Evolutionary conservation across 768 basidiomycete species (phyloP).

Genomic region (Lanmaoa rubissima): DNA sequence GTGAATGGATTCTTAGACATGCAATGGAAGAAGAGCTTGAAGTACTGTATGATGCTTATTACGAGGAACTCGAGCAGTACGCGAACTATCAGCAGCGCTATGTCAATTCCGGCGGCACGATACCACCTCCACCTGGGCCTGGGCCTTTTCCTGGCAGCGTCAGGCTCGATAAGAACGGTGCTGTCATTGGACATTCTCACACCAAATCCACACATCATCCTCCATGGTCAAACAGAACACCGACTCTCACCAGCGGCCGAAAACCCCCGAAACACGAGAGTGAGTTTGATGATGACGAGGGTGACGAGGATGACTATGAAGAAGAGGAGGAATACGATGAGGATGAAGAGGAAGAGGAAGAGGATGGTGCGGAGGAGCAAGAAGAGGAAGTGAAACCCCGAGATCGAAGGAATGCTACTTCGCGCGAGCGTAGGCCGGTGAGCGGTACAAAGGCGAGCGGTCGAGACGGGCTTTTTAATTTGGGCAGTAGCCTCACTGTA

Average conservation of each 20-base stretch:
- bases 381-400: slow-evolving; percentile 39
- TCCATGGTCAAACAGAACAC: slow-evolving; percentile 35
- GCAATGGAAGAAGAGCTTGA: slow-evolving; percentile 99
- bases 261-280: slow-evolving; percentile 54
- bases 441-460: slow-evolving; percentile 47
- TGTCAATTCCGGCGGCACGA: slow-evolving; percentile 83
- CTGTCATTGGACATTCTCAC: too few relatives aligned
- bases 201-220: slow-evolving; percentile 38
- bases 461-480: slow-evolving; percentile 72
- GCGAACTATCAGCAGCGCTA: slow-evolving; percentile 97
- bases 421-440: slow-evolving; percentile 39
- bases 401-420: slow-evolving; percentile 34
- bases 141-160: too few relatives aligned
- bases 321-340: slow-evolving; percentile 59
- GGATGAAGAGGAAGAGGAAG: slow-evolving; percentile 68
- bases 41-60: slow-evolving; percentile 99
- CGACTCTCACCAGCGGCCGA: slow-evolving; percentile 37
- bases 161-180: too few relatives aligned
- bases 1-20: slow-evolving; percentile 50
- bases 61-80: slow-evolving; percentile 99
- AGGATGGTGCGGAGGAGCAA: slow-evolving; percentile 63
- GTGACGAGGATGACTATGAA: slow-evolving; percentile 50
- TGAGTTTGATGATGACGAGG: slow-evolving; percentile 65
- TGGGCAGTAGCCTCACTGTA: slow-evolving; percentile 81
- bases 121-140: slow-evolving; percentile 83